Evolutionary conservation across 225 moss, liverwort and hornwort species (phyloP), one percentile per base, ranked within the genome.

Genomic region (Anthoceros angustus): DNA sequence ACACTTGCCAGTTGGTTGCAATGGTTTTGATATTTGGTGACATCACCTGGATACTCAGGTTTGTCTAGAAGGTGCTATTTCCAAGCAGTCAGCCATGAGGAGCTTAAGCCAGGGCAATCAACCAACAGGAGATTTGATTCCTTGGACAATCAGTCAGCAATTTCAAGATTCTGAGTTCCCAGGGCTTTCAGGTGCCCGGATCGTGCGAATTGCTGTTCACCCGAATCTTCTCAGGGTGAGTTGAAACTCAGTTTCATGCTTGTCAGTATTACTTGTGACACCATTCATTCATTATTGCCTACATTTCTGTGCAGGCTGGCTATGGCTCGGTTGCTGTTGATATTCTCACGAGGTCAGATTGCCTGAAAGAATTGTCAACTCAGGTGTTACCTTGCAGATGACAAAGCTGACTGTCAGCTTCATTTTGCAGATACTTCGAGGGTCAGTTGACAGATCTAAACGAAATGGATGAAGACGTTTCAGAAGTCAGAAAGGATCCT

Each of bases 111-210:
- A 95, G 74, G 95, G 91, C 38, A 95, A 95, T 74, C 77, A 88
- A 70, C 91, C 95, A 32, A 88, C 86, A 70, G 95, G 91, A 68
- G 95, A 95, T 68, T 83, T 95, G 70, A 91, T 95, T 64, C 95
- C 95, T 61, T 95, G 95, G 95, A 95, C 95, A 41, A 43, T 91
- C 42, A 91, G 91, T n/a, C 95, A 91, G 66, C 95, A 95, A 68
- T 95, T 91, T 46, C 95, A 95, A 81, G 95, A 95, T 76, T 74
- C 85, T n/a, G 95, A 91, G 73, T 91, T 95, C 63, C 91, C 95
- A 42, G 85, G 83, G 63, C 80, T 95, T 55, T 95, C 95, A 21
- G 95, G 95, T 70, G 95, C 85, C 49, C 91, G 95, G 48, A 78
- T 95, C 25, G 84, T 95, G 61, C 85, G 95, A 71, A 95, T 95